These are phyloP conservation scores for Phyllosticta citrichinensis DNA, from an alignment of 2,329 filamentous ascomycete species.

Conservation along the genomic window DNA sequence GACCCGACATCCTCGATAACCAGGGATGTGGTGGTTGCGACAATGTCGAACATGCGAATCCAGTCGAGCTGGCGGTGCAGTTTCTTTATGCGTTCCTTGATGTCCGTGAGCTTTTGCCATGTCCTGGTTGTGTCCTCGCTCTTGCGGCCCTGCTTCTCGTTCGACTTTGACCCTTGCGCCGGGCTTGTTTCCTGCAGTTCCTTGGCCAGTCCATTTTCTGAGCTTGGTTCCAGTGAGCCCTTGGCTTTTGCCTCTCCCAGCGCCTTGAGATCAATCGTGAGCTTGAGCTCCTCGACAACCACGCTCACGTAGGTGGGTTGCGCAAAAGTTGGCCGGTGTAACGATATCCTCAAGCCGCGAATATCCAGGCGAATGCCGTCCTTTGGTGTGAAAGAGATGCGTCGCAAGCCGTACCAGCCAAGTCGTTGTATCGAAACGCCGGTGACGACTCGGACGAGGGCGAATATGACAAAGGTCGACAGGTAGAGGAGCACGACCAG, in stretches of 20 bases:
- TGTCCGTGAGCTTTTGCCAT: conserved; percentile 67
- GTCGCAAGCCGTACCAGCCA: conserved; percentile 82
- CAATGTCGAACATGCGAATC: conserved; percentile 80
- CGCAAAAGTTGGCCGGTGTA: conserved; percentile 91
- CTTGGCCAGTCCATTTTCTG: conserved; percentile 1
- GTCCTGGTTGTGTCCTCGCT: conserved; percentile 51
- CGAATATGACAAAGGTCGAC: conserved; percentile 85
- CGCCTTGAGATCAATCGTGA: conserved; percentile 69
- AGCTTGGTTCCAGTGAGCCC: background rate
- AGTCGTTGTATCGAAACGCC: conserved; percentile 93
- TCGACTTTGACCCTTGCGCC: background rate
- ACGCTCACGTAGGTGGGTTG: conserved; percentile 95
- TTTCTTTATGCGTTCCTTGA: conserved; percentile 78
- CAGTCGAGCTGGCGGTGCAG: conserved; percentile 80
- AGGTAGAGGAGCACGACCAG: conserved; percentile 79
- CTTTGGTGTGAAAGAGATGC: conserved; percentile 78
- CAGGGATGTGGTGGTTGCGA: conserved; percentile 69
- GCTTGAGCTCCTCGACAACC: conserved; percentile 71
- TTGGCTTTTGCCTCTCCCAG: conserved; percentile 34
- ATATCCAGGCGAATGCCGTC: conserved; percentile 88
- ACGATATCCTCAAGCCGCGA: conserved; percentile 72
- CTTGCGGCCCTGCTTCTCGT: conserved; percentile 16
- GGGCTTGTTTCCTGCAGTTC: conserved; percentile 1
- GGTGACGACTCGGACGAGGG: conserved; percentile 81
- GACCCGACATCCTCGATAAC: conserved; percentile 73